These are phyloP conservation scores for Rubia peregrina DNA, from an alignment of 305 asterid species.

Conservation along the genomic window DNA sequence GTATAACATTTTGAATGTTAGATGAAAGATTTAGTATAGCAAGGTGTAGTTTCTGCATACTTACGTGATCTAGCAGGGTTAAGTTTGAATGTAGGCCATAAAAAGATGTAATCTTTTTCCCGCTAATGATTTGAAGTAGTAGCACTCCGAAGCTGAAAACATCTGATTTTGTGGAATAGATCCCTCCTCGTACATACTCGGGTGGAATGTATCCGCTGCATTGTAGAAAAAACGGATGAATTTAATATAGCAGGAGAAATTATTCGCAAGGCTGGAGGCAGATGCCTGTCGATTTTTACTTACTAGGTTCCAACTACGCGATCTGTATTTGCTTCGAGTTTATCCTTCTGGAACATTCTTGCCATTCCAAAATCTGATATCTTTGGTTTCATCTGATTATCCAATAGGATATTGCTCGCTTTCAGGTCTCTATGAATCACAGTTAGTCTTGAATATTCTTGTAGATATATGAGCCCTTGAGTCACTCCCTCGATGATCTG, in stretches of 20 bases:
- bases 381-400: slow-evolving; percentile 13
- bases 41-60: neutral
- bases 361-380: slow-evolving; percentile 12
- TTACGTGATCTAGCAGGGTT: slow-evolving; percentile 31
- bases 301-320: slow-evolving; percentile 11
- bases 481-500: slow-evolving; percentile 16
- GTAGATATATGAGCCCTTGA: slow-evolving; percentile 15
- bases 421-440: slow-evolving; percentile 1
- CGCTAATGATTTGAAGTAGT: slow-evolving; percentile 34
- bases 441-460: slow-evolving; percentile 9
- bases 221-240: neutral
- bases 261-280: neutral
- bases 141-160: slow-evolving; percentile 37
- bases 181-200: slow-evolving; percentile 30
- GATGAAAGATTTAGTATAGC: neutral
- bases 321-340: slow-evolving; percentile 10
- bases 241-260: neutral
- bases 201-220: slow-evolving; percentile 38
- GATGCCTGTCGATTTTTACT: slow-evolving; percentile 1
- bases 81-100: slow-evolving; percentile 25
- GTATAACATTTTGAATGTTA: slow-evolving; percentile 3
- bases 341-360: slow-evolving; percentile 11
- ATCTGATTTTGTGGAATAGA: slow-evolving; percentile 34
- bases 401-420: slow-evolving; percentile 5
- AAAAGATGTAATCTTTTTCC: slow-evolving; percentile 20